A percentile compares a stretch with the other conserved stretches of the same genome.
phyloP scores from a whole-genome alignment of 805 yeast genomes.

The Metschnikowia corniflorae region DNA sequence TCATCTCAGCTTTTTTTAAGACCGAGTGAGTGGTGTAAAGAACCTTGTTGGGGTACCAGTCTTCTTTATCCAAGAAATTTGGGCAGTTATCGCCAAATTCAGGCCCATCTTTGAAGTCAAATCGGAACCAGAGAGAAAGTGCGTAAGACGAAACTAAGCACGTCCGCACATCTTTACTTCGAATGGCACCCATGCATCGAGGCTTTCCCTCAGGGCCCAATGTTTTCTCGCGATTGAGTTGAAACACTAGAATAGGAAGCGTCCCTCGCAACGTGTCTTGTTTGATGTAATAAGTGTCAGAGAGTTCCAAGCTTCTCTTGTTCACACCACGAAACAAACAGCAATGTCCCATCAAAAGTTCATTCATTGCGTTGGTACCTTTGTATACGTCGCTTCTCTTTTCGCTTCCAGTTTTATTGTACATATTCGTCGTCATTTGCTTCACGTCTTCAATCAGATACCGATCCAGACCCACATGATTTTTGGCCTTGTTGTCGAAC shows the following conservation, averaged over 20 bases:
- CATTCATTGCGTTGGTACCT: background rate
- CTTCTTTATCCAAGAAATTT: background rate
- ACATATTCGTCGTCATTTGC: background rate
- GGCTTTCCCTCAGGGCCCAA: background rate
- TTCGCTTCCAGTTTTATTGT: background rate
- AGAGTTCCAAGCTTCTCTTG: background rate
- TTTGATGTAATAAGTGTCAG: background rate
- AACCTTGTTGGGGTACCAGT: conserved; percentile 4
- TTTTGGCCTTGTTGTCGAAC: background rate
- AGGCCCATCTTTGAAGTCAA: conserved; percentile 7
- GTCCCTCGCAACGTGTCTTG: background rate
- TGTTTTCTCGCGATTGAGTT: background rate
- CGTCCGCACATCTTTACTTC: conserved; percentile 6
- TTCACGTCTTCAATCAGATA: background rate
- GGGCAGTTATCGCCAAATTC: background rate
- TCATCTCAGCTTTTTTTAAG: background rate
- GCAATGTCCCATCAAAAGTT: background rate
- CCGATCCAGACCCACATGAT: background rate
- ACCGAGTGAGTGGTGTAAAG: conserved; percentile 2
- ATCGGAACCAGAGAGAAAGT: conserved; percentile 10
- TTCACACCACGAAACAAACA: background rate
- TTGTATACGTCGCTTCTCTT: background rate
- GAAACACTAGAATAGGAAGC: background rate
- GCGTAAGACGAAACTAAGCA: conserved; percentile 8
- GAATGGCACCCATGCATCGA: background rate